Conservation (phyloP, 495 filamentous ascomycete species). For the Aspergillus sclerotiicarbonarius region DNA sequence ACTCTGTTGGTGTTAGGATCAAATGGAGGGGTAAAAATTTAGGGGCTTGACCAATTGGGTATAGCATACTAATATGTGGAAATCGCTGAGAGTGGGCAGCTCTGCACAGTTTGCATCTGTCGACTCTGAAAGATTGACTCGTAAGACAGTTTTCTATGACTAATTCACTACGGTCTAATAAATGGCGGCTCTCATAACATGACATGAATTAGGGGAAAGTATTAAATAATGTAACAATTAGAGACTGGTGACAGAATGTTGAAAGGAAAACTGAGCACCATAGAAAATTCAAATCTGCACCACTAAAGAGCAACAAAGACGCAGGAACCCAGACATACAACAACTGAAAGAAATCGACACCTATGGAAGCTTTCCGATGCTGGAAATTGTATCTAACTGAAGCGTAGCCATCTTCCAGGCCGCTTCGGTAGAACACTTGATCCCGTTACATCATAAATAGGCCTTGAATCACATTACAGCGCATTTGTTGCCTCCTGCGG, state of each 20-base stretch:
- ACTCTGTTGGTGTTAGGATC: constrained; percentile 6
- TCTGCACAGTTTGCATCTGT: too few relatives aligned
- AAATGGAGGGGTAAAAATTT: constrained; percentile 11
- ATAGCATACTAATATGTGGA: not conserved
- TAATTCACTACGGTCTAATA: too few relatives aligned
- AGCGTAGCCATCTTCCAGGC: not conserved
- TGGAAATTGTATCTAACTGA: not conserved
- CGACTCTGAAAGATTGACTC: too few relatives aligned
- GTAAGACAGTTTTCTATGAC: too few relatives aligned
- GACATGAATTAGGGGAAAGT: too few relatives aligned
- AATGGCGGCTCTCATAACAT: too few relatives aligned
- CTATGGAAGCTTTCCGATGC: not conserved
- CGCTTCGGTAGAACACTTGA: not conserved
- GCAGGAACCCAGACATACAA: not conserved
- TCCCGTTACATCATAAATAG: not conserved
- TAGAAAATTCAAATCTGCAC: not conserved
- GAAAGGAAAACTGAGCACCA: not conserved
- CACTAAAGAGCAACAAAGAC: not conserved
- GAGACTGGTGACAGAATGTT: too few relatives aligned
- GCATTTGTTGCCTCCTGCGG: constrained; percentile 76
- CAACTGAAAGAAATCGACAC: not conserved
- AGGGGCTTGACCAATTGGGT: constrained; percentile 7
- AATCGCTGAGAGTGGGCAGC: too few relatives aligned
- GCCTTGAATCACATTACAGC: constrained; percentile 65
- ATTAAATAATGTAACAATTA: too few relatives aligned